Percentiles rank a stretch among this genome's conserved stretches.
phyloP scores from a whole-genome alignment of 176 grass and related monocot genomes.

The Oryza officinalis region DNA sequence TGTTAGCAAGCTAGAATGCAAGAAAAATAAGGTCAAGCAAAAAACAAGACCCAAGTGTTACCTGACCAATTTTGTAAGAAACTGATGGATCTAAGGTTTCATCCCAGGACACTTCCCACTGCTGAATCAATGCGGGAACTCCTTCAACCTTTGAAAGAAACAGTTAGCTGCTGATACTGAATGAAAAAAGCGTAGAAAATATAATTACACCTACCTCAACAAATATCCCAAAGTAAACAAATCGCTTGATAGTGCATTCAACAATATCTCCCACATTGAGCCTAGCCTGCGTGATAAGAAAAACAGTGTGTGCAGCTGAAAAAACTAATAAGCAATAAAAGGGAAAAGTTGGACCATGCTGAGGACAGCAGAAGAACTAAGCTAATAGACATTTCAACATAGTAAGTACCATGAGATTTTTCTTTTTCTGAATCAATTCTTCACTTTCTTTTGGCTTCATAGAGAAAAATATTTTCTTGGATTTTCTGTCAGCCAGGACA shows the following conservation, averaged over 20 bases:
- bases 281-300: constrained; percentile 62
- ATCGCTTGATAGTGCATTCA: constrained; percentile 73
- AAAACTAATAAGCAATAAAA: not conserved
- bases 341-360: not conserved
- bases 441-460: constrained; percentile 75
- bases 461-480: constrained; percentile 80
- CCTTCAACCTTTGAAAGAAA: constrained; percentile 78
- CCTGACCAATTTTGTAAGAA: constrained; percentile 89
- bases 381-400: not conserved
- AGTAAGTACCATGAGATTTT: constrained; percentile 77
- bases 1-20: not conserved
- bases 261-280: constrained; percentile 88
- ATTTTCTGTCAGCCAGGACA: constrained; percentile 69
- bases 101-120: constrained; percentile 86
- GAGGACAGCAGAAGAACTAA: constrained; percentile 28
- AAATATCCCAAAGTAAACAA: constrained; percentile 97
- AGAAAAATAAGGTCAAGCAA: not conserved
- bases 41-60: constrained; percentile 26
- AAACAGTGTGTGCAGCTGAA: constrained; percentile 5
- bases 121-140: constrained; percentile 82
- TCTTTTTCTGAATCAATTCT: constrained; percentile 85
- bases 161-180: constrained; percentile 41
- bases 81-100: constrained; percentile 80
- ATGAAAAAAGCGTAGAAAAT: not conserved
- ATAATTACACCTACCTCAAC: constrained; percentile 63